A percentile compares a stretch with the other conserved stretches of the same genome.
Evolutionary conservation across 352 stramenopile species (phyloP).

Genomic region (Peronospora farinosa): DNA sequence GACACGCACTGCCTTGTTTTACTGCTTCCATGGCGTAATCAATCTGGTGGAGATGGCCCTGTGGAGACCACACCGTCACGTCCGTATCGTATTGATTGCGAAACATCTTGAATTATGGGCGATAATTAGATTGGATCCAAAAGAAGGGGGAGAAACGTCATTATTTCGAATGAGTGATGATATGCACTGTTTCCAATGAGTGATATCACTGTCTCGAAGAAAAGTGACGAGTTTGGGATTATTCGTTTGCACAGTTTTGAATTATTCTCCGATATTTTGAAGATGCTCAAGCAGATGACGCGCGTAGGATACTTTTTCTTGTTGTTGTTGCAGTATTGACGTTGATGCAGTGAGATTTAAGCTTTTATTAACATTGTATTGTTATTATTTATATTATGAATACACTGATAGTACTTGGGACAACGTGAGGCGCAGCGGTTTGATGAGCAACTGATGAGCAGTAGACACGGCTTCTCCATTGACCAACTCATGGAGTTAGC

Average conservation of each 20-base stretch:
- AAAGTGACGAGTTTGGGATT: too few relatives aligned
- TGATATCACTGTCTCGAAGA: too few relatives aligned
- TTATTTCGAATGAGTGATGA: background rate
- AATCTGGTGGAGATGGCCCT: slow-evolving; percentile 98
- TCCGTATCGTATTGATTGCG: slow-evolving; percentile 99
- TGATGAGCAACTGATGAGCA: slow-evolving; percentile 89
- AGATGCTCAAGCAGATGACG: slow-evolving; percentile 1
- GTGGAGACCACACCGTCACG: slow-evolving; percentile 98
- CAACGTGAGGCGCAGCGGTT: slow-evolving; percentile 74
- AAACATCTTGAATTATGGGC: slow-evolving; percentile 83
- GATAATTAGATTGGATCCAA: slow-evolving; percentile 1
- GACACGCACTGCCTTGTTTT: slow-evolving; percentile 93
- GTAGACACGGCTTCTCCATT: slow-evolving; percentile 85
- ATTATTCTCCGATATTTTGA: background rate
- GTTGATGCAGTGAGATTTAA: background rate
- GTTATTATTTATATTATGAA: background rate
- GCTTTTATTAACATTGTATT: background rate
- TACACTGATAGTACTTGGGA: slow-evolving; percentile 43
- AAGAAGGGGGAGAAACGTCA: slow-evolving; percentile 9
- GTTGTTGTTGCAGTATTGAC: background rate
- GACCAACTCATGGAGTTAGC: slow-evolving; percentile 99
- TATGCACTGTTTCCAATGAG: background rate
- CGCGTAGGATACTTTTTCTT: background rate
- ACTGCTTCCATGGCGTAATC: slow-evolving; percentile 95
- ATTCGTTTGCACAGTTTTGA: background rate